Evolutionary conservation across 2,329 filamentous ascomycete genomes (phyloP).

Genomic region (Cladobotryum mycophilum): DNA sequence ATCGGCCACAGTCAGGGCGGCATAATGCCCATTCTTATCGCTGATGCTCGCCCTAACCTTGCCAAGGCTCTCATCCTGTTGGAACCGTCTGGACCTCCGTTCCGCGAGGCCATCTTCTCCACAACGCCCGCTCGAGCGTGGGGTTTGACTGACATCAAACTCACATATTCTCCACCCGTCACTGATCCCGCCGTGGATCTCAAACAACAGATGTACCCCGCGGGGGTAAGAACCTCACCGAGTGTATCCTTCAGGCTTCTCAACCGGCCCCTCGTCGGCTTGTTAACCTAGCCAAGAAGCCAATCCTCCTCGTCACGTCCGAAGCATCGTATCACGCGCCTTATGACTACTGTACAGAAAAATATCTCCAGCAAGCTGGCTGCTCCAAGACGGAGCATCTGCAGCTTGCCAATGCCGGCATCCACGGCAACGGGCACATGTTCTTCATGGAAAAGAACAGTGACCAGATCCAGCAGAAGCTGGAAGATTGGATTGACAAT

Average conservation of each 20-base stretch:
- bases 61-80: conserved; percentile 37
- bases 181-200: conserved; percentile 29
- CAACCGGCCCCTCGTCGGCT: conserved; percentile 13
- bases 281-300: conserved; percentile 11
- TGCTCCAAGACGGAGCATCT: conserved; percentile 27
- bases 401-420: conserved; percentile 31
- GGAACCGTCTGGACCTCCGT: conserved; percentile 43
- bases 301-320: conserved; percentile 24
- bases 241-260: conserved; percentile 29
- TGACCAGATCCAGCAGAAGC: conserved; percentile 26
- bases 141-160: conserved; percentile 42
- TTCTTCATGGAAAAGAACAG: conserved; percentile 45
- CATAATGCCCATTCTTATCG: conserved; percentile 33
- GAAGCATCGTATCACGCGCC: conserved; percentile 39
- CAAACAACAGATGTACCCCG: conserved; percentile 21
- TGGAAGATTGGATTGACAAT: conserved; percentile 19
- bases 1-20: conserved; percentile 43
- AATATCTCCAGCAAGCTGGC: conserved; percentile 38
- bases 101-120: conserved; percentile 35
- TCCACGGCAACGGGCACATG: conserved; percentile 42
- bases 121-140: conserved; percentile 30
- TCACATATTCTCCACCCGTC: conserved; percentile 41
- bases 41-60: conserved; percentile 35
- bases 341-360: conserved; percentile 39
- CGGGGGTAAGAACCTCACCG: conserved; percentile 17